A percentile compares a stretch with the other conserved stretches of the same genome.
phyloP scores from a whole-genome alignment of 2,329 filamentous ascomycete species.

The Pseudogymnoascus destructans region DNA sequence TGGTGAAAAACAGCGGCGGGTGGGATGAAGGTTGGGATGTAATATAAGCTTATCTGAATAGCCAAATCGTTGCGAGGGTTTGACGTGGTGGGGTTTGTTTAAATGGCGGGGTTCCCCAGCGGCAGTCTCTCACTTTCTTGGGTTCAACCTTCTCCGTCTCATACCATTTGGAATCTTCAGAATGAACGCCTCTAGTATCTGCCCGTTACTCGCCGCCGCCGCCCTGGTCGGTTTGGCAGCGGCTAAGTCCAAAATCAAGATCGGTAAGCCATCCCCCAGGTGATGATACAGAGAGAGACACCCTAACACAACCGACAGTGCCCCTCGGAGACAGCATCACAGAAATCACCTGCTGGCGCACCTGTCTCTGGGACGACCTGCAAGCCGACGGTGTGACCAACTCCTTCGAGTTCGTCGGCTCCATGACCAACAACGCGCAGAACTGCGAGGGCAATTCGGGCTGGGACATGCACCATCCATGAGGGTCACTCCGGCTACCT shows the following conservation, averaged over 20 bases:
- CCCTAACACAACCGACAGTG: constrained; percentile 21
- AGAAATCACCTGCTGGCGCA: constrained; percentile 34
- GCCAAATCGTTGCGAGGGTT: neutral
- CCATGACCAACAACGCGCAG: constrained; percentile 28
- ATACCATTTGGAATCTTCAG: neutral
- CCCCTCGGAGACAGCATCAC: constrained; percentile 34
- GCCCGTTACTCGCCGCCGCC: neutral
- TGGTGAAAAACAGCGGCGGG: neutral
- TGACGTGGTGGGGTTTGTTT: neutral
- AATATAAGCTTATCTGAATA: neutral
- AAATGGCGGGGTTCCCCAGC: neutral
- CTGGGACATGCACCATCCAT: constrained; percentile 31
- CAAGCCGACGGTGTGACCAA: constrained; percentile 25
- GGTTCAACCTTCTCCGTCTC: neutral
- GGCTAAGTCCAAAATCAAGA: neutral
- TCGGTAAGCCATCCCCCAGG: neutral
- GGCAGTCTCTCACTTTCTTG: neutral
- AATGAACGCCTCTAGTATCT: neutral
- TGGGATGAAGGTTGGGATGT: neutral
- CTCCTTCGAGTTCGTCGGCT: constrained; percentile 32
- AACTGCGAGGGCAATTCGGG: constrained; percentile 25
- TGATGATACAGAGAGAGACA: neutral
- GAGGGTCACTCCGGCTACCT: constrained; percentile 34
- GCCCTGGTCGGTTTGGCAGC: neutral
- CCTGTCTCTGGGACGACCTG: constrained; percentile 31